phyloP scores from a whole-genome alignment of 2,329 filamentous ascomycete genomes.

The Pseudogymnoascus sp. region DNA sequence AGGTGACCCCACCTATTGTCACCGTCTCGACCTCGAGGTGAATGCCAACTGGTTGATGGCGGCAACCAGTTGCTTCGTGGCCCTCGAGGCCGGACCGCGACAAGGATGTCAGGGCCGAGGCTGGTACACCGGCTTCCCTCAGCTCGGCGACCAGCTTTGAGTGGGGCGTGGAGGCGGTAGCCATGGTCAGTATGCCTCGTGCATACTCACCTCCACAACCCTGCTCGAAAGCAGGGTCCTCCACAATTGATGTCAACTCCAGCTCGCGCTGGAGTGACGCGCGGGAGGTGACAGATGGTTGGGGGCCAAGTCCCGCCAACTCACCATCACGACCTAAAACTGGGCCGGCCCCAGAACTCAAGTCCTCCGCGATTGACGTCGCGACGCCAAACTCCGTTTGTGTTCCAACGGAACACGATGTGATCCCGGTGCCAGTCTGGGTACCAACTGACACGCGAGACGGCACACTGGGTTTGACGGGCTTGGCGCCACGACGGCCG shows the following conservation, averaged over 20 bases:
- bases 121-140: neutral
- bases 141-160: neutral
- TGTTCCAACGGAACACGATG: neutral
- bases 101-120: conserved; percentile 1
- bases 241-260: conserved; percentile 7
- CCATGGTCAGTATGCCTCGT: conserved; percentile 4
- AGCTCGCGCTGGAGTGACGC: conserved; percentile 2
- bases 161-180: conserved; percentile 1
- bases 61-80: conserved; percentile 1
- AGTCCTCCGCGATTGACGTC: conserved; percentile 5
- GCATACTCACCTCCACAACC: neutral
- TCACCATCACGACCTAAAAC: neutral
- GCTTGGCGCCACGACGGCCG: neutral
- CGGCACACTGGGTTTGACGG: neutral
- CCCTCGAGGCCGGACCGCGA: neutral
- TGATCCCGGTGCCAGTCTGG: neutral
- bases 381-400: neutral
- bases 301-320: neutral
- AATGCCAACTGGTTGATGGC: neutral
- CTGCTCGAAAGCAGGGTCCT: neutral
- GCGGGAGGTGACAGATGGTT: neutral
- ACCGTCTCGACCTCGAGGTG: neutral
- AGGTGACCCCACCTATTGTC: conserved; percentile 5
- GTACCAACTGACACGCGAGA: neutral
- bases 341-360: neutral